Base-by-base conservation (phyloP, 768 basidiomycete genomes). In the Rhodocollybia butyracea region DNA sequence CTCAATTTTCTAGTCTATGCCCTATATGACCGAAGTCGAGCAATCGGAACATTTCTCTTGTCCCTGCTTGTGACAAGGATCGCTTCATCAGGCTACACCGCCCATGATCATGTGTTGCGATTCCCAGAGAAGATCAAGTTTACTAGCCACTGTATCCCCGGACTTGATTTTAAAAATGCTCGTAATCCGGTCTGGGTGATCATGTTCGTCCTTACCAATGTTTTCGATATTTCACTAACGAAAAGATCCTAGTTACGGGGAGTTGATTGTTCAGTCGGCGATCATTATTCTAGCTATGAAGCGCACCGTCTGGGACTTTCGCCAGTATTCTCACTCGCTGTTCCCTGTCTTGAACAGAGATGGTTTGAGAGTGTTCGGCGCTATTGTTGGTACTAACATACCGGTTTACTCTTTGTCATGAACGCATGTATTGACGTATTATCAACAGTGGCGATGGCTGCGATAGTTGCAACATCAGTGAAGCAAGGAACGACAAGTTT, bases 291-390 rank as follows among this genome's bases (percentile, higher is more conserved):
- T 50, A 5, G n/a, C 34, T 32, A 36, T 31, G 48, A 50, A 50
- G 32, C 48, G 48, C 6, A 50, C 48, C 2, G 24, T 50, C n/a
- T 50, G 48, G 48, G 48, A 50, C 32, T 24, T 50, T 50, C 48
- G 48, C 32, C 48, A 24, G 6, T 38, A 34, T 27, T 50, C 48
- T 22, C 21, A 22, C 5, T 22, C 24, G 21, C 26, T 50, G 22
- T 22, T 50, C 22, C 38, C 48, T 34, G 48, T 50, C 22, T 8
- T 50, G 34, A 39, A 50, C 15, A 31, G 24, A 50, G 48, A 50
- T 15, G 15, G 48, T 26, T 34, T 50, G 34, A 39, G 5, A 36
- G 48, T 50, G 15, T 38, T 50, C 36, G 24, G 13, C 6, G 48
- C 21, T 2, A 36, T 50, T 39, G 21, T 17, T 24, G 48, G 48